Evolutionary conservation across 106 monocot species (phyloP).

Genomic region (Xerophyta viscosa): DNA sequence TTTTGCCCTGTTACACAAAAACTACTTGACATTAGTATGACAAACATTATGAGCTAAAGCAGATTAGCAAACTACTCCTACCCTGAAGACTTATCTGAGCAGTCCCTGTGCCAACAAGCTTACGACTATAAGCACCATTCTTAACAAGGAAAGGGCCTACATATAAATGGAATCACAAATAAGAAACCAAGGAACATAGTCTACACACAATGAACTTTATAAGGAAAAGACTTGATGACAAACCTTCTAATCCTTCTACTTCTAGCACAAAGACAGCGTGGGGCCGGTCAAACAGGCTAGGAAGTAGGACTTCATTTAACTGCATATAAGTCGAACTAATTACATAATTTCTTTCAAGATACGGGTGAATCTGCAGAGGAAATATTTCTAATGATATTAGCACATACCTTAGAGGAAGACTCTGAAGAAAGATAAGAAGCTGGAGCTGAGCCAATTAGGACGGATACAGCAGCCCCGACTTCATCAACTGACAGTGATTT

Average conservation of each 20-base stretch:
- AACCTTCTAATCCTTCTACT: conserved; percentile 57
- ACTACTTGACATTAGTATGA: neutral
- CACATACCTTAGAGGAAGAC: conserved; percentile 62
- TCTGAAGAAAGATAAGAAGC: conserved; percentile 36
- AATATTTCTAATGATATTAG: neutral
- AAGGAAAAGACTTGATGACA: conserved; percentile 1
- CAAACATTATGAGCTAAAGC: neutral
- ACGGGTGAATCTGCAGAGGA: neutral
- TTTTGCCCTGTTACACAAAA: conserved; percentile 35
- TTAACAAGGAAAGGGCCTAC: conserved; percentile 13
- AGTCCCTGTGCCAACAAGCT: conserved; percentile 24
- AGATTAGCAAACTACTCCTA: conserved; percentile 5
- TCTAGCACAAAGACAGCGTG: conserved; percentile 62
- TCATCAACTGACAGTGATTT: conserved; percentile 37
- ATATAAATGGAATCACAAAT: too few species aligned
- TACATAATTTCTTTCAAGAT: too few species aligned
- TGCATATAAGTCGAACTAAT: conserved; percentile 19
- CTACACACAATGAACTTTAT: neutral
- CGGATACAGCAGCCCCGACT: conserved; percentile 65
- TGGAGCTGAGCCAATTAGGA: conserved; percentile 84
- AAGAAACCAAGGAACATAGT: too few species aligned
- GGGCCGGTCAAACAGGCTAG: conserved; percentile 78
- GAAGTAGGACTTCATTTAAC: conserved; percentile 62
- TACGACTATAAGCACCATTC: conserved; percentile 12
- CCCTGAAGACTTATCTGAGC: conserved; percentile 48